A percentile compares a stretch with the other conserved stretches of the same genome.
Evolutionary conservation across 1,284 basidiomycete genomes (phyloP).

Genomic region (Ganoderma leucocontextum): DNA sequence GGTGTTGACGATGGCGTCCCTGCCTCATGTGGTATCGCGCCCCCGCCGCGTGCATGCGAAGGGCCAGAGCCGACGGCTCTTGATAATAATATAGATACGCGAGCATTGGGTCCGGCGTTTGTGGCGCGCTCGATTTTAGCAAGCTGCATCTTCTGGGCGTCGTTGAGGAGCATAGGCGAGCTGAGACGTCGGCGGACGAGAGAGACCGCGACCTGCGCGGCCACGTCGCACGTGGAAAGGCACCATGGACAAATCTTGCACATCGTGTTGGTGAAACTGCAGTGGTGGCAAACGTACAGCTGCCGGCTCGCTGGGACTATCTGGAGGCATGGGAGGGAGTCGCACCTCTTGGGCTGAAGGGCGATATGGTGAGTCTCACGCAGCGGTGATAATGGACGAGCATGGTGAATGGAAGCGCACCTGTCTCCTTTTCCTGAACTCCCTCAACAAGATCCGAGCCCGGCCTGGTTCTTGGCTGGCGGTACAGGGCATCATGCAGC

Average conservation of each 20-base stretch:
- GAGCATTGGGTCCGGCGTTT: not conserved
- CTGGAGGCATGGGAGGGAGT: constrained; percentile 60
- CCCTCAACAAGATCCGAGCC: constrained; percentile 34
- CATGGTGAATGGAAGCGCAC: constrained; percentile 28
- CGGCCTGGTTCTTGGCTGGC: constrained; percentile 10
- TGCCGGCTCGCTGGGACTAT: constrained; percentile 53
- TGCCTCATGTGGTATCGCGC: constrained; percentile 2
- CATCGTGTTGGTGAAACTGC: constrained; percentile 59
- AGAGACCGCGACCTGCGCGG: constrained; percentile 46
- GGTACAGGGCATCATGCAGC: constrained; percentile 11
- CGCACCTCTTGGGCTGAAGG: constrained; percentile 39
- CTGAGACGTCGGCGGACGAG: constrained; percentile 47
- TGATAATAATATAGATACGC: not conserved
- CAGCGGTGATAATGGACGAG: constrained; percentile 8
- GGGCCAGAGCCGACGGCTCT: not conserved
- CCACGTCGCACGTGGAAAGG: constrained; percentile 53
- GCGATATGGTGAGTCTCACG: constrained; percentile 16
- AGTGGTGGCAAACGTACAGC: constrained; percentile 57
- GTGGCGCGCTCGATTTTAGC: constrained; percentile 32
- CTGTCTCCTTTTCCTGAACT: constrained; percentile 34
- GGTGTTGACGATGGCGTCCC: constrained; percentile 21
- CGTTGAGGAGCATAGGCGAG: constrained; percentile 46
- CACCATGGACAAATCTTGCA: constrained; percentile 67
- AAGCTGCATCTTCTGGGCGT: constrained; percentile 42
- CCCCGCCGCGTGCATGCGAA: constrained; percentile 4